Base-by-base conservation (phyloP, 306 rosid genomes). In the Gillenia trifoliata region DNA sequence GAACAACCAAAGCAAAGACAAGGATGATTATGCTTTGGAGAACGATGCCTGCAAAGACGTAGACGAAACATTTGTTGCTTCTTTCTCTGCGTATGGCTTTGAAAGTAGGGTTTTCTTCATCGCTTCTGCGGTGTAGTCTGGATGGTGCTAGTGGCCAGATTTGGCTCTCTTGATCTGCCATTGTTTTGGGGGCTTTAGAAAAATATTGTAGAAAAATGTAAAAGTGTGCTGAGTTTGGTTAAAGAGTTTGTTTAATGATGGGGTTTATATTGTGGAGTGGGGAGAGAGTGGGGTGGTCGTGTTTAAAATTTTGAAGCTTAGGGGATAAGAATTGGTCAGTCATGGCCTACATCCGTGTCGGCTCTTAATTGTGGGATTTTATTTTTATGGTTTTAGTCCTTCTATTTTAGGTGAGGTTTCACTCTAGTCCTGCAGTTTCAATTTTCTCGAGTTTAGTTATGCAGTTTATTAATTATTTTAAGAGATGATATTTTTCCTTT, bases 51-150 rank as follows among this genome's bases (percentile, higher is more conserved):
- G 89, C 41, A 17, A 93, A 86, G 33, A 84, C 0, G 68, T 71
- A 85, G 6, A 93, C 82, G 68, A 91, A 89, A 64, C 93, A 84
- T 77, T 85, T 91, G 83, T 77, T 82, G 79, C 73, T 85, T 36
- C 87, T 52, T 52, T 90, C 85, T 16, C 78, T 19, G 16, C 67
- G 75, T 11, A 63, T 78, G 43, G 78, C 57, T 62, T 60, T 81
- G 77, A 79, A 68, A 22, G 84, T 71, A 19, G 81, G 70, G 2
- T 66, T 52, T 25, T 78, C 85, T 68, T 85, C 67, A 64, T 86
- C 76, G 81, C 83, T 78, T 30, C 62, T 81, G 11, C 52, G 76
- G 68, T 76, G 72, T n/a, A 71, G 8, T 66, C 30, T 23, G 19
- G 17, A 22, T 9, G 83, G 82, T 0, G 80, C 77, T 9, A 85